phyloP scores from a whole-genome alignment of 2,329 filamentous ascomycete genomes.

The Coniochaeta hoffmannii region DNA sequence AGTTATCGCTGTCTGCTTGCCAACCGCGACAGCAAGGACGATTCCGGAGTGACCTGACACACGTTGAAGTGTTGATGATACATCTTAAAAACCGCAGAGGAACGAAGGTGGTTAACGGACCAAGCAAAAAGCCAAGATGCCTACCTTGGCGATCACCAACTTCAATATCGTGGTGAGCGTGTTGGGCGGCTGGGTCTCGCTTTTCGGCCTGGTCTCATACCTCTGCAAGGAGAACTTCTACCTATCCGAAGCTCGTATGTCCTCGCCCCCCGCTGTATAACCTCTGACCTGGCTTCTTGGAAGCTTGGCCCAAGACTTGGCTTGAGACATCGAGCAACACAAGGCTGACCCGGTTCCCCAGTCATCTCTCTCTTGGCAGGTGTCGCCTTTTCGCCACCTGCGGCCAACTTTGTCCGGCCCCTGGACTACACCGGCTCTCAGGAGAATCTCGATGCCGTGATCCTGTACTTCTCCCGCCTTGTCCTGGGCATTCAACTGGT shows the following conservation, averaged over 20 bases:
- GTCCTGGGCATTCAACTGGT: conserved; percentile 89
- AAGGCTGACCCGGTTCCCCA: conserved; percentile 22
- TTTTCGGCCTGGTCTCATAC: conserved; percentile 89
- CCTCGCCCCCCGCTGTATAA: not conserved
- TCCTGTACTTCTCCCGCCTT: conserved; percentile 76
- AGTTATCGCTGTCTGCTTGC: conserved; percentile 19
- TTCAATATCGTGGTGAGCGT: conserved; percentile 81
- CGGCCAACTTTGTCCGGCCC: conserved; percentile 67
- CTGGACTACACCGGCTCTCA: conserved; percentile 61
- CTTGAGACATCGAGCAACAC: not conserved
- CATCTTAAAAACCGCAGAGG: conserved; percentile 4
- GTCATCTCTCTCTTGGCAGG: conserved; percentile 80
- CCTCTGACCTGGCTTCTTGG: not conserved
- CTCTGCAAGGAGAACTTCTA: conserved; percentile 86
- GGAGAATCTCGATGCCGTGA: conserved; percentile 61
- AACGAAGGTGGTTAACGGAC: no score
- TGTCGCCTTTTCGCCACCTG: conserved; percentile 70
- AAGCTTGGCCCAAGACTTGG: not conserved
- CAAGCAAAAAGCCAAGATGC: conserved; percentile 25
- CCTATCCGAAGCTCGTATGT: conserved; percentile 79
- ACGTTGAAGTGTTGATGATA: conserved; percentile 3
- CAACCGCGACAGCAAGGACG: conserved; percentile 27
- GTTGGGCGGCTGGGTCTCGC: conserved; percentile 76
- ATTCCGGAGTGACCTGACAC: conserved; percentile 27
- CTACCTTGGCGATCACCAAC: conserved; percentile 43